These are phyloP conservation scores for Polyporus tsugae DNA, from an alignment of 1,284 basidiomycete genomes.

Conservation along the genomic window DNA sequence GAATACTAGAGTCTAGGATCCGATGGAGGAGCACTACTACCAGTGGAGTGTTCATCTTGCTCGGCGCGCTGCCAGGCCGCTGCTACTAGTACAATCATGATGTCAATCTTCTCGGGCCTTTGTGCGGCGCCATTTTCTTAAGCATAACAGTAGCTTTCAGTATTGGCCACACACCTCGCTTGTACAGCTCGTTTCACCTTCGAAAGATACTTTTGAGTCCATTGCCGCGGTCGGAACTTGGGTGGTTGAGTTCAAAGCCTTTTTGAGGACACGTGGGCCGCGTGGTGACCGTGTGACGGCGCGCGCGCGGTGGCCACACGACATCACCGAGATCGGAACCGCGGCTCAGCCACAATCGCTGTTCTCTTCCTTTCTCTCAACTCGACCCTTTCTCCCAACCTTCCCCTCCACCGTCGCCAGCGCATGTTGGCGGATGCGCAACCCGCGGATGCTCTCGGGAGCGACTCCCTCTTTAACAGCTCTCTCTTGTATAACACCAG, in stretches of 20 bases:
- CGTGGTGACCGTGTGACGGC: background rate
- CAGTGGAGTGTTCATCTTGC: background rate
- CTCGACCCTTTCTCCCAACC: background rate
- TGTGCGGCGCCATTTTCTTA: background rate
- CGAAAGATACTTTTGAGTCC: background rate
- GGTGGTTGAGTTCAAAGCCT: background rate
- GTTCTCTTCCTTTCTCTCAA: background rate
- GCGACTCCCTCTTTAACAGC: slow-evolving; percentile 29
- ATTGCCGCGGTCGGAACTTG: background rate
- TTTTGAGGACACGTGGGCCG: background rate
- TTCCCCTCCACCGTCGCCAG: background rate
- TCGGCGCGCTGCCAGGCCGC: background rate
- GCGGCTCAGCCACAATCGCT: slow-evolving; percentile 17
- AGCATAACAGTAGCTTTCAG: background rate
- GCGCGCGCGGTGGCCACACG: background rate
- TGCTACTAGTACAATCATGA: background rate
- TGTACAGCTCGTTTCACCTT: background rate
- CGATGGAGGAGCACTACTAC: background rate
- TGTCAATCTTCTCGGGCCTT: background rate
- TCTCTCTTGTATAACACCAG: slow-evolving; percentile 35
- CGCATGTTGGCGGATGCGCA: background rate
- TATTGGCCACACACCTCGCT: background rate
- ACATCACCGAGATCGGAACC: slow-evolving; percentile 7
- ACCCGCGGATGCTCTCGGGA: background rate
- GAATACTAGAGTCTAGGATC: background rate